Percentiles rank a stretch among this genome's conserved stretches.
These are phyloP conservation scores for Pinguiococcus pyrenoidosus DNA, from an alignment of 108 stramenopile species.

Conservation along the genomic window DNA sequence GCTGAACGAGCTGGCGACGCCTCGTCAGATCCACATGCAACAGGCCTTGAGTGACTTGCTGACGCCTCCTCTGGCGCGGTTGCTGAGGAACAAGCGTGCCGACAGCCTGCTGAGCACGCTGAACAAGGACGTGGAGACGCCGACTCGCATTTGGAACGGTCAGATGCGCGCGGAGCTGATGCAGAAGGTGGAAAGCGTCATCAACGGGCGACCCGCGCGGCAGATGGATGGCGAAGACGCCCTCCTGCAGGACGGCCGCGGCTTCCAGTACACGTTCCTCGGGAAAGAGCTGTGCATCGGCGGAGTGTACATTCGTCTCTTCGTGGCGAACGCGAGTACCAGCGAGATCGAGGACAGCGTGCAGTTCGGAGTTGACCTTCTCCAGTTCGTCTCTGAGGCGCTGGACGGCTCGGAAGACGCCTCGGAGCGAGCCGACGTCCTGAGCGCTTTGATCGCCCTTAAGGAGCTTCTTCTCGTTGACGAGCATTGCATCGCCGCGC, in stretches of 20 bases:
- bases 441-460: too few relatives aligned
- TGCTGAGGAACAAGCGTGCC: conserved; percentile 47
- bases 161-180: conserved; percentile 51
- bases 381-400: conserved; percentile 18
- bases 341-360: conserved; percentile 31
- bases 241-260: conserved; percentile 35
- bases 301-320: conserved; percentile 54
- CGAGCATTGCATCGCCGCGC: too few relatives aligned
- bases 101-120: conserved; percentile 44
- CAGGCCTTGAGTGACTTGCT: conserved; percentile 33
- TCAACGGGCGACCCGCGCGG: too few relatives aligned
- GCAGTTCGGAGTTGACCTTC: conserved; percentile 36
- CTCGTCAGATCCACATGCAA: conserved; percentile 29
- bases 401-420: not conserved
- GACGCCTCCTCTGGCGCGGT: conserved; percentile 43
- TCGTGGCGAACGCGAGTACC: conserved; percentile 42
- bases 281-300: conserved; percentile 46
- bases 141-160: conserved; percentile 53
- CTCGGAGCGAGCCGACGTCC: too few relatives aligned
- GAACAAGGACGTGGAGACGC: conserved; percentile 48
- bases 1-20: conserved; percentile 30
- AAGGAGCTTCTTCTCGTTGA: too few relatives aligned
- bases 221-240: too few relatives aligned
- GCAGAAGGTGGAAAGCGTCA: conserved; percentile 27
- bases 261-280: conserved; percentile 37